Conservation (phyloP, 2,329 filamentous ascomycete genomes). For the Clonostachys rhizophaga region DNA sequence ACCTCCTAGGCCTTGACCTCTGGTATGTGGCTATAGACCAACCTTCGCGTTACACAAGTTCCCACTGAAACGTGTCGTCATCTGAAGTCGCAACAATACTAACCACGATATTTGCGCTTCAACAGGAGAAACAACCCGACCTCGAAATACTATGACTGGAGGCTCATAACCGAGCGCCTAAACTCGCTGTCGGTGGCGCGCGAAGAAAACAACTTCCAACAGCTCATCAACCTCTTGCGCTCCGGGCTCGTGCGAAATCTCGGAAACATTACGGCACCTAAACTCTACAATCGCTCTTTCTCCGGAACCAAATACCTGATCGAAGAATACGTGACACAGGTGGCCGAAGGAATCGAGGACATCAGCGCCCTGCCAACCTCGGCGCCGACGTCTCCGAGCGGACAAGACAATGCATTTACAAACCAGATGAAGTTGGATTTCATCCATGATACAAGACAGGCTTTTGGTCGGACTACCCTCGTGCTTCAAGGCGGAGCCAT, state of each 20-base stretch:
- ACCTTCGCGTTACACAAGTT: neutral
- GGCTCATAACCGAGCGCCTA: constrained; percentile 74
- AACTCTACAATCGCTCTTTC: constrained; percentile 80
- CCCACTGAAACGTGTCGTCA: too few species aligned
- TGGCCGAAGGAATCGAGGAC: constrained; percentile 76
- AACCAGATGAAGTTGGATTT: constrained; percentile 81
- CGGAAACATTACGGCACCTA: constrained; percentile 82
- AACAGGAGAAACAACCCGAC: constrained; percentile 74
- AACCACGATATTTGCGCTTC: neutral
- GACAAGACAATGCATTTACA: constrained; percentile 38
- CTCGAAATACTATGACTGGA: constrained; percentile 81
- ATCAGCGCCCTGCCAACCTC: constrained; percentile 61
- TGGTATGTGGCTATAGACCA: constrained; percentile 48
- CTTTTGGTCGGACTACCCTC: constrained; percentile 80
- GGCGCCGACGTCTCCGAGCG: neutral
- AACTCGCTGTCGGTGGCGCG: constrained; percentile 65
- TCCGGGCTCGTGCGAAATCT: constrained; percentile 79
- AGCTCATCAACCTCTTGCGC: constrained; percentile 73
- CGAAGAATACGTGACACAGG: constrained; percentile 83
- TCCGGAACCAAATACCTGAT: constrained; percentile 87
- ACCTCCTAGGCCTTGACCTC: constrained; percentile 71
- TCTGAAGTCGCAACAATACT: neutral
- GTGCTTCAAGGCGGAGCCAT: constrained; percentile 88
- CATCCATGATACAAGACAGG: constrained; percentile 80
- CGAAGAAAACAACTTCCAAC: constrained; percentile 67